A percentile compares a stretch with the other conserved stretches of the same genome.
phyloP scores from a whole-genome alignment of 2,329 filamentous ascomycete species.

The Fusarium veterinarium region DNA sequence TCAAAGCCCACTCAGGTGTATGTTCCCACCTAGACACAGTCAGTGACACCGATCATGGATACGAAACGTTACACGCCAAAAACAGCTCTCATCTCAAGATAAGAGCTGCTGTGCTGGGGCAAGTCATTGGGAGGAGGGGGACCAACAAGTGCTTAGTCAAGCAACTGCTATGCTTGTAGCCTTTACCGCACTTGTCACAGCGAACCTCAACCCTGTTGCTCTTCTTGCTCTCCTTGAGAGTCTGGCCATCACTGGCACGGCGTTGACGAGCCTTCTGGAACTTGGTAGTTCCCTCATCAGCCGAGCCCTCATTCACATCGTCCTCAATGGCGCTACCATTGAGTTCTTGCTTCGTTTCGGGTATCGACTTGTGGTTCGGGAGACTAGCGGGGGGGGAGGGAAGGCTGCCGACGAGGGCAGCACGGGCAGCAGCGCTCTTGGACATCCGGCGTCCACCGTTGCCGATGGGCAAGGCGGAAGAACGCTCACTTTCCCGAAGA shows the following conservation, averaged over 20 bases:
- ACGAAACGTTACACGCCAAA: constrained; percentile 31
- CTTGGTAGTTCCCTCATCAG: constrained; percentile 63
- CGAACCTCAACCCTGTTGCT: constrained; percentile 85
- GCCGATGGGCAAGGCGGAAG: constrained; percentile 67
- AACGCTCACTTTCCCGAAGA: constrained; percentile 73
- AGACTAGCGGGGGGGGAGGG: constrained; percentile 76
- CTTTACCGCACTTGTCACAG: constrained; percentile 98
- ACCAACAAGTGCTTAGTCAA: constrained; percentile 99
- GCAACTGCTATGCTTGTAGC: constrained; percentile 99
- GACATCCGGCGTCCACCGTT: constrained; percentile 73
- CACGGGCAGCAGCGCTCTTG: constrained; percentile 67
- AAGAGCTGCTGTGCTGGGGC: constrained; percentile 50
- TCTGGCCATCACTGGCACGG: constrained; percentile 87
- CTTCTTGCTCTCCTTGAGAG: constrained; percentile 88
- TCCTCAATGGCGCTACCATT: constrained; percentile 77
- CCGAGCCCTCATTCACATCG: constrained; percentile 69
- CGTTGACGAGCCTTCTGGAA: constrained; percentile 63
- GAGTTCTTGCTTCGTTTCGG: constrained; percentile 60
- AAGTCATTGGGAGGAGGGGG: constrained; percentile 66
- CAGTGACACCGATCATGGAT: constrained; percentile 42
- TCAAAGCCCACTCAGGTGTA: constrained; percentile 96
- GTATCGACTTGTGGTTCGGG: constrained; percentile 66
- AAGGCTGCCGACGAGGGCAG: constrained; percentile 66
- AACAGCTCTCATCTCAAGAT: constrained; percentile 19
- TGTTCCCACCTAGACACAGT: constrained; percentile 87